Evolutionary conservation across 139 green algal species (phyloP), one percentile per base, ranked within the genome.

Genomic region (Haematococcus sp.): DNA sequence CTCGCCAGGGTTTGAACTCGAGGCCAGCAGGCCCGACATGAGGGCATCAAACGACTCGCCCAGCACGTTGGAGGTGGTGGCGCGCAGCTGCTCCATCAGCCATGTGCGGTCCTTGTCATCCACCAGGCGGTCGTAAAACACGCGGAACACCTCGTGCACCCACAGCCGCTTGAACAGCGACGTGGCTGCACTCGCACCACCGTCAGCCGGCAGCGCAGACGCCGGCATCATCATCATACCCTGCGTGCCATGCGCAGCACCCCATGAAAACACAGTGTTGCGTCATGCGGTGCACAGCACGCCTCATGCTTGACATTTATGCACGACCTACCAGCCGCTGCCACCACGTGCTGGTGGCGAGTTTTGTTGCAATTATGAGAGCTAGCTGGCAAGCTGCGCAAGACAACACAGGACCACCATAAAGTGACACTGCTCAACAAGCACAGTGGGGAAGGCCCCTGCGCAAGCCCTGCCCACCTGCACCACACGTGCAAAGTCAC

Each of bases 61-160:
- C 44, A 82, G 23, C 16, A 66, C 35, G 23, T 9, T 71, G 22
- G 52, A 28, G 23, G n/a, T 44, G 40, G n/a, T 52, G 75, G 58
- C 67, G 3, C 71, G 32, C 69, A 88, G 74, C 81, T 87, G 77
- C 31, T 65, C 63, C 19, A 92, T 81, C 51, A 92, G 81, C 87
- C 89, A 94, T 33, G 80, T 33, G 22, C 88, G 71, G 81, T 93
- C 89, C 22, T 78, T 67, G 60, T 88, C 77, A 66, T 93, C 86
- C 28, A 92, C 82, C 52, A 94, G 76, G 5, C 89, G 81, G 72
- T 94, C 89, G 51, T 91, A 89, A 71, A 93, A 94, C 7, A 94
- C 89, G 11, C 89, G 80, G 55, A 91, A 83, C 23, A 78, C 67
- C 72, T 94, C 89, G 73, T 94, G 89, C 74, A 92, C 82, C 88